Evolutionary conservation across 305 asterid genomes (phyloP).

Genomic region (Withania somnifera): DNA sequence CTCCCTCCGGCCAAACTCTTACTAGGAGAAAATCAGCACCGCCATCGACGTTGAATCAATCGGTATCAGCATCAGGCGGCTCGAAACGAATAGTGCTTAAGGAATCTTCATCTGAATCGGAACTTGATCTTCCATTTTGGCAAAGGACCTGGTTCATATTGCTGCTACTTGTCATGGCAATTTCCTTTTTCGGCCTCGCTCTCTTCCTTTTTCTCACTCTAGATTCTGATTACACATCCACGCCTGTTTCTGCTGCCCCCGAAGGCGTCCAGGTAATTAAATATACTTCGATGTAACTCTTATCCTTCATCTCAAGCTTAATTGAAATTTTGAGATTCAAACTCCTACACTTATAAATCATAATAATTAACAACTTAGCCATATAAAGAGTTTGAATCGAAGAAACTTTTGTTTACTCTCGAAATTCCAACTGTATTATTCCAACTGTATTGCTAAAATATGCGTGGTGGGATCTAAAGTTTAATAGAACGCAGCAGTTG

Average conservation of each 20-base stretch:
- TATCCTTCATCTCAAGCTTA: neutral
- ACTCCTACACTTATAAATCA: too few relatives aligned
- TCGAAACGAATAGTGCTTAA: conserved; percentile 45
- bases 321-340: neutral
- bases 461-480: neutral
- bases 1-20: conserved; percentile 58
- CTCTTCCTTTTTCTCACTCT: conserved; percentile 44
- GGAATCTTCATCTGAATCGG: conserved; percentile 37
- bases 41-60: conserved; percentile 23
- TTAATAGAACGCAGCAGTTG: neutral
- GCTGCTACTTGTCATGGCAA: conserved; percentile 46
- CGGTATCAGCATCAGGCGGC: conserved; percentile 33
- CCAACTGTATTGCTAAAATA: too few relatives aligned
- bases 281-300: neutral
- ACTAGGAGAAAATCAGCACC: conserved; percentile 56
- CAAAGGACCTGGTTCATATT: conserved; percentile 50
- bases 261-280: conserved; percentile 80
- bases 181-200: conserved; percentile 55
- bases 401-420: too few relatives aligned
- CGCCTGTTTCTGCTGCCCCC: conserved; percentile 76
- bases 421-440: too few relatives aligned
- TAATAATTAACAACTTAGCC: too few relatives aligned
- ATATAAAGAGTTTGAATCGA: too few relatives aligned
- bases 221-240: conserved; percentile 40
- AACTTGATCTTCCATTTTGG: conserved; percentile 51